Conservation (phyloP, 306 rosid genomes). For the Rosa rugosa region DNA sequence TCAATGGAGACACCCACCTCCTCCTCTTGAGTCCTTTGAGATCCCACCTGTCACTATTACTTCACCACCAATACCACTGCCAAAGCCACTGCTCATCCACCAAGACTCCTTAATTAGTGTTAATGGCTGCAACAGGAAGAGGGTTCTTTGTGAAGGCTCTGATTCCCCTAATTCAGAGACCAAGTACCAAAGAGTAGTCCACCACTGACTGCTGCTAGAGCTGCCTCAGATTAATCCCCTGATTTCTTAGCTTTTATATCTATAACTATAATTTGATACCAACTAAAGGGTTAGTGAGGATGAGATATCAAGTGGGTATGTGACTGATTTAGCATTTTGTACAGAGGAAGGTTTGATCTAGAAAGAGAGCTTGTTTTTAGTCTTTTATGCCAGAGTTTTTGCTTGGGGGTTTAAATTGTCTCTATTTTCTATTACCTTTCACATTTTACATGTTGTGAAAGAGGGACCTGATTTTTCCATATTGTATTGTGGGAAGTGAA, state of each 20-base stretch:
- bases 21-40: conserved; percentile 82
- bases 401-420: conserved; percentile 29
- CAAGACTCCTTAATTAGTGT: conserved; percentile 49
- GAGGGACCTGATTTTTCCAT: conserved; percentile 37
- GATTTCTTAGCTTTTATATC: conserved; percentile 32
- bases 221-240: conserved; percentile 28
- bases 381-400: conserved; percentile 37
- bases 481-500: conserved; percentile 38
- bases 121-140: conserved; percentile 52
- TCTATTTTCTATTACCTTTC: conserved; percentile 38
- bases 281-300: conserved; percentile 39
- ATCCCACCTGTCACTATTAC: conserved; percentile 92
- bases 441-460: conserved; percentile 52
- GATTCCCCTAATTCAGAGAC: conserved; percentile 57
- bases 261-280: conserved; percentile 37
- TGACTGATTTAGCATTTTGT: conserved; percentile 60
- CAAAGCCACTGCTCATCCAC: conserved; percentile 37
- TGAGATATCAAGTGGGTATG: conserved; percentile 32
- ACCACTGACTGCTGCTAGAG: conserved; percentile 44
- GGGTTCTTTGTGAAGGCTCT: conserved; percentile 59
- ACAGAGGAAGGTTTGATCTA: conserved; percentile 58
- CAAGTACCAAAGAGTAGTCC: conserved; percentile 72
- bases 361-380: conserved; percentile 23
- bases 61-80: conserved; percentile 41
- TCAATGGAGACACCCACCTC: conserved; percentile 99